Evolutionary conservation across 140 eudicot species (phyloP).

Genomic region (Bidens hawaiensis): DNA sequence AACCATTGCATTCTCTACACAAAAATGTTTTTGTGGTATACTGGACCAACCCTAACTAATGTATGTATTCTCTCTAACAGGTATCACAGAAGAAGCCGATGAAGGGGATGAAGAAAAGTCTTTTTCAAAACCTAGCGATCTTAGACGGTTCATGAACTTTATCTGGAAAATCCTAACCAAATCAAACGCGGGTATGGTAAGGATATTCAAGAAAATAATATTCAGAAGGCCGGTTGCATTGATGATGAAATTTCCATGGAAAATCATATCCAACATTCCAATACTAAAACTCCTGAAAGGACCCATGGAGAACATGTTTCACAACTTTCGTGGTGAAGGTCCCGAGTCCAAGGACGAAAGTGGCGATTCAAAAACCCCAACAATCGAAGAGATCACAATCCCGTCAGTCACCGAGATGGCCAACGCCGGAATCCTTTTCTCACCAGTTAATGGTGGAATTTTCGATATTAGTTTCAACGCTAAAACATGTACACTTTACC

Average conservation of each 20-base stretch:
- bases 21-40: no score
- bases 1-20: no score
- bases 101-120: constrained; percentile 17
- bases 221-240: constrained; percentile 29
- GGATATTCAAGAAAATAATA: constrained; percentile 24
- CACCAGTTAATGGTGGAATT: constrained; percentile 44
- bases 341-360: not conserved
- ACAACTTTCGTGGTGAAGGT: constrained; percentile 11
- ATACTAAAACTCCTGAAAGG: constrained; percentile 35
- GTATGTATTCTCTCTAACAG: not conserved
- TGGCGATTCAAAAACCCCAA: constrained; percentile 32
- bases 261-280: constrained; percentile 40
- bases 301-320: constrained; percentile 31
- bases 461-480: constrained; percentile 36
- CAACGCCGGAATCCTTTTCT: constrained; percentile 41
- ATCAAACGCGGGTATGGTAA: constrained; percentile 14
- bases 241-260: constrained; percentile 47
- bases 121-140: constrained; percentile 10
- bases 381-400: constrained; percentile 47
- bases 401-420: constrained; percentile 53
- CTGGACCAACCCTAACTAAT: no score
- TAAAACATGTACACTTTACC: constrained; percentile 22
- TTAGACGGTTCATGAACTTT: constrained; percentile 8
- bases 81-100: not conserved
- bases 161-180: constrained; percentile 26